Conservation (phyloP, 2,329 filamentous ascomycete species). For the Colletotrichum sp. region DNA sequence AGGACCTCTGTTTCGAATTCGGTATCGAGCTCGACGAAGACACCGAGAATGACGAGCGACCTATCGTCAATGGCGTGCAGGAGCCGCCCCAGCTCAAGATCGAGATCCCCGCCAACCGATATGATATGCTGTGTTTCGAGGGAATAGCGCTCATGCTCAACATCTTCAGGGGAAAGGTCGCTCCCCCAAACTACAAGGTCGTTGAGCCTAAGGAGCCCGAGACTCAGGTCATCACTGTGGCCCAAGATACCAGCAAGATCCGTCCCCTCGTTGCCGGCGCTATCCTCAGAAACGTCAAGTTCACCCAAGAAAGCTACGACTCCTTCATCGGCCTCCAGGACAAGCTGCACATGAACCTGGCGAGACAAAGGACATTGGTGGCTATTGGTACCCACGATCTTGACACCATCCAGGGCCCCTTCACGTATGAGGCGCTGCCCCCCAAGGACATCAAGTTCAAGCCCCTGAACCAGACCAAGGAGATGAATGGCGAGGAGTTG, state of each 20-base stretch:
- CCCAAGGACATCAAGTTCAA: slow-evolving; percentile 93
- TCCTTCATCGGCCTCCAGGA: slow-evolving; percentile 98
- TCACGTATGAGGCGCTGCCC: slow-evolving; percentile 91
- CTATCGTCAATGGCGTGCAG: slow-evolving; percentile 77
- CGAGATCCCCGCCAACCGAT: slow-evolving; percentile 95
- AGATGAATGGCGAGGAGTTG: slow-evolving; percentile 86
- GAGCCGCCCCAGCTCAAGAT: slow-evolving; percentile 96
- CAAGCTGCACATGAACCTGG: slow-evolving; percentile 96
- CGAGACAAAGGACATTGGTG: slow-evolving; percentile 90
- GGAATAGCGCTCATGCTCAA: slow-evolving; percentile 95
- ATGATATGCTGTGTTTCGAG: slow-evolving; percentile 96
- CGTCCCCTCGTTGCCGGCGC: slow-evolving; percentile 89
- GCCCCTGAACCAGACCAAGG: slow-evolving; percentile 88
- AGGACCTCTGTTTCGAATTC: slow-evolving; percentile 98
- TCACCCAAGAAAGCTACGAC: slow-evolving; percentile 89
- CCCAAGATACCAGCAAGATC: slow-evolving; percentile 76
- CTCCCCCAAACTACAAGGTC: slow-evolving; percentile 81
- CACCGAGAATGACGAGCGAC: slow-evolving; percentile 77
- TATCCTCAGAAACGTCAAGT: slow-evolving; percentile 88
- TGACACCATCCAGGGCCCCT: slow-evolving; percentile 90
- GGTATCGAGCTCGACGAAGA: slow-evolving; percentile 98
- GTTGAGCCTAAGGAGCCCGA: slow-evolving; percentile 75
- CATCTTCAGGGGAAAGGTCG: slow-evolving; percentile 82
- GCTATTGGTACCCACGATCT: slow-evolving; percentile 97
- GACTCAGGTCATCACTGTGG: slow-evolving; percentile 81